Conservation (phyloP, 208 protist species). For the Crithidia brevicula region DNA sequence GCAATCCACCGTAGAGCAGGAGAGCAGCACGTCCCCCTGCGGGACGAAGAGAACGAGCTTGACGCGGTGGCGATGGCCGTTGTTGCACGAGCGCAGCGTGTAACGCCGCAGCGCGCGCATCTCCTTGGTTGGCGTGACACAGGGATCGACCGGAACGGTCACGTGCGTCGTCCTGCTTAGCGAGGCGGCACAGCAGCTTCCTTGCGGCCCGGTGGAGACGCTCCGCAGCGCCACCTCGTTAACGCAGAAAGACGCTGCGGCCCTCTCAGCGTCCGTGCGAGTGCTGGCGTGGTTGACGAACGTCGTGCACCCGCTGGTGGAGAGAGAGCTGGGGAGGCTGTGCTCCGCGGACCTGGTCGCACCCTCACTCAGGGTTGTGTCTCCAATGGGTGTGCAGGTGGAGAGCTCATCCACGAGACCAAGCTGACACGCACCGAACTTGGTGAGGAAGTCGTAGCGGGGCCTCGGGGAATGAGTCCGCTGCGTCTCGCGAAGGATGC, state of each 20-base stretch:
- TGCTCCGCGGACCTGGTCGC: neutral
- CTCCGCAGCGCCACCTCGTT: neutral
- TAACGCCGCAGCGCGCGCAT: conserved; percentile 9
- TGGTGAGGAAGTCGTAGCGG: conserved; percentile 25
- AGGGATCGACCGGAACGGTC: too few species aligned
- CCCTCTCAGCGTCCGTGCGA: conserved; percentile 8
- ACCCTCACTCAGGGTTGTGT: conserved; percentile 3
- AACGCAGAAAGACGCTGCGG: too few species aligned
- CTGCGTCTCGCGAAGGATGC: neutral
- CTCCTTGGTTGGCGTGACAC: neutral
- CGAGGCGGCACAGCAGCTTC: too few species aligned
- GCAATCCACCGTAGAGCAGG: conserved; percentile 25
- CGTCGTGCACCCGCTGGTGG: conserved; percentile 17
- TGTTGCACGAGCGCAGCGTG: conserved; percentile 13
- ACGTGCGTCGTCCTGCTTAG: neutral
- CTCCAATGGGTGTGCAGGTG: neutral
- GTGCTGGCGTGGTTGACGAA: conserved; percentile 11
- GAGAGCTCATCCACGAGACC: conserved; percentile 37
- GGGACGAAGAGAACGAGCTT: conserved; percentile 22
- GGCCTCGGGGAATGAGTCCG: neutral
- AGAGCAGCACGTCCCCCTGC: conserved; percentile 24
- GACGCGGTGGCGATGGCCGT: conserved; percentile 23
- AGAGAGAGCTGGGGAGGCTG: conserved; percentile 19
- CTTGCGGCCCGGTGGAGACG: neutral
- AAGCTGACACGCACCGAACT: conserved; percentile 24